Base-by-base conservation (phyloP, 108 stramenopile genomes). In the Nannochloropsis gaditana region DNA sequence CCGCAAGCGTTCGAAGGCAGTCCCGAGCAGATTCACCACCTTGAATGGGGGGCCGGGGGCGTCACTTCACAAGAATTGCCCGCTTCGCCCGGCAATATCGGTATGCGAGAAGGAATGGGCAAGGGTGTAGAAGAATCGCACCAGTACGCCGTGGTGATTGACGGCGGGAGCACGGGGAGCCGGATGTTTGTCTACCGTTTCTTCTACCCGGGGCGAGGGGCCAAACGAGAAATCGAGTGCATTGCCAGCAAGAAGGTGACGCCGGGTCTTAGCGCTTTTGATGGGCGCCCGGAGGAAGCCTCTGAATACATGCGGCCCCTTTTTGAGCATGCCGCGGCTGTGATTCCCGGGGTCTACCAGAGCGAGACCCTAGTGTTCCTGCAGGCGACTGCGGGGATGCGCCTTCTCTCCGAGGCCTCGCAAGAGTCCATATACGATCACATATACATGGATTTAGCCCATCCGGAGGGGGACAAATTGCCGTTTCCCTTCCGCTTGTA, bases 331-430 rank as follows among this genome's bases (percentile, higher is more conserved):
- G 91, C 90, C 41, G 43, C 85, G n/a, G 81, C 85, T 44, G 47
- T 86, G 31, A 86, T 91, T 41, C 88, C 90, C 8, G 43, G 9
- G 44, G 89, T 89, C 42, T 44, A 79, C 79, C 89, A 91, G 45
- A 43, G 82, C 21, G 9, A 45, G 17, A 59, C 15, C 10, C 85
- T 84, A 44, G 89, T 91, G 9, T 91, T 83, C 84, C 89, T 91
- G 79, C 88, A 89, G 85, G 88, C 85, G 3, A 91, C 90, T 15
- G 90, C 90, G 9, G 90, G 90, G 17, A 90, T 91, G 89, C 80
- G 90, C 44, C 84, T 91, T 21, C 79, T 91, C 21, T 44, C 89
- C 4, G 80, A 86, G 9, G 88, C 84, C 43, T 31, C 15, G 9
- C 90, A 90, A 73, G 85, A 85, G 11, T 82, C 86, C 9, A 86